Conservation (phyloP, 2,329 filamentous ascomycete species). For the Cercospora beticola region DNA sequence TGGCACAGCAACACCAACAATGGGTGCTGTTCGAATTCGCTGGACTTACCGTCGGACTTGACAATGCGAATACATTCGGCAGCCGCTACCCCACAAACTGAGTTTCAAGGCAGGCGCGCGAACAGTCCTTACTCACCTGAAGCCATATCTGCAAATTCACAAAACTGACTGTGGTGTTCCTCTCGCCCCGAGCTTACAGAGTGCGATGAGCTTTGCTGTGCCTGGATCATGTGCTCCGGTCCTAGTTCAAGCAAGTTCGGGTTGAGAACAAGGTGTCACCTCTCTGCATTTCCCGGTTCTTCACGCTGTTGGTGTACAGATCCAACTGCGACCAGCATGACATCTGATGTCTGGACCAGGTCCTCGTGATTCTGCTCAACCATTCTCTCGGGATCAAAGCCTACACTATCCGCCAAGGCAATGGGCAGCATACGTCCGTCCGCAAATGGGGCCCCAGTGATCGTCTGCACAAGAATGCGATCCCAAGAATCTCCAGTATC, state of each 20-base stretch:
- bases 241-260: not conserved
- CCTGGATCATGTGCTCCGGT: not conserved
- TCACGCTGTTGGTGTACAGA: not conserved
- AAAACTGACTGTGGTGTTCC: not conserved
- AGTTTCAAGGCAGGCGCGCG: not conserved
- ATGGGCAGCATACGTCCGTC: not conserved
- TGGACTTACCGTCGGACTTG: not conserved
- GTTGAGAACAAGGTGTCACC: not conserved
- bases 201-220: not conserved
- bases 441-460: not conserved
- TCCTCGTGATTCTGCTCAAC: not conserved
- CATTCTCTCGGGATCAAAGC: not conserved
- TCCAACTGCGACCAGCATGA: not conserved
- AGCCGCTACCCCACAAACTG: not conserved
- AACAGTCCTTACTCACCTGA: not conserved
- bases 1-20: slow-evolving; percentile 18
- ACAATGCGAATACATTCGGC: not conserved
- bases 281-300: not conserved
- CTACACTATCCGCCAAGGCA: not conserved
- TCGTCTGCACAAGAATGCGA: not conserved
- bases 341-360: not conserved
- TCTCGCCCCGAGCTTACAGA: not conserved
- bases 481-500: not conserved
- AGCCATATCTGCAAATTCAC: not conserved
- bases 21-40: not conserved